Evolutionary conservation across 305 asterid genomes (phyloP), one percentile per base, ranked within the genome.

Genomic region (Rubia peregrina): DNA sequence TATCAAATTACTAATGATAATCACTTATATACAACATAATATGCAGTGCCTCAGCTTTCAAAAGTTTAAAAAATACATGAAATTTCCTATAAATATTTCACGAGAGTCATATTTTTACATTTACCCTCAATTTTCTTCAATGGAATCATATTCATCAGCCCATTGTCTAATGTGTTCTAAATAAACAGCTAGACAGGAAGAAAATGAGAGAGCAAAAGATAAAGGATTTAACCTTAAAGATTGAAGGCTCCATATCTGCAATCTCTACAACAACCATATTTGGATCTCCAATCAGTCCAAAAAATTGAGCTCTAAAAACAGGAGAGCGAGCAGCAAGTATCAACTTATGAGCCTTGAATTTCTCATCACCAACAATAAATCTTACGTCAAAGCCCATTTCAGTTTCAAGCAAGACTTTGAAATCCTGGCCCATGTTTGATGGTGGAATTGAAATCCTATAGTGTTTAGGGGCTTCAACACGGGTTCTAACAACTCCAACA

Each of bases 291-390:
- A 89, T 78, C 67, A 79, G 91, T 38, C 95, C 98, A 65, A 85
- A 90, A 79, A 92, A 92, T 60, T 89, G 98, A 65, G 98, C 98
- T 84, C 84, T 82, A 79, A 92, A 92, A 16, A 92, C 96, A 56
- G 97, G 96, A 75, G 98, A 92, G 36, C 98, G 96, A 33, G 98
- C 95, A 78, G 95, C 97, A 74, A 92, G 90, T 71, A 92, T 81
- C 74, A 90, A 76, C 80, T 87, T 92, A 71, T 92, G 98, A 68
- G 96, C 98, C 85, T 84, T 89, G 78, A 87, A 87, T 56, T 82
- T 75, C 80, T 90, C 98, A 36, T 81, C 96, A 65, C 97, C 95
- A 74, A 92, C 89, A 64, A 85, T 83, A 81, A 92, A 89, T 70
- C 71, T 75, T 69, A 90, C 69, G 81, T 92, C 97, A 82, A 87